Evolutionary conservation across 1,284 basidiomycete genomes (phyloP), one percentile per base, ranked within the genome.

Genomic region (Mycena sp.): DNA sequence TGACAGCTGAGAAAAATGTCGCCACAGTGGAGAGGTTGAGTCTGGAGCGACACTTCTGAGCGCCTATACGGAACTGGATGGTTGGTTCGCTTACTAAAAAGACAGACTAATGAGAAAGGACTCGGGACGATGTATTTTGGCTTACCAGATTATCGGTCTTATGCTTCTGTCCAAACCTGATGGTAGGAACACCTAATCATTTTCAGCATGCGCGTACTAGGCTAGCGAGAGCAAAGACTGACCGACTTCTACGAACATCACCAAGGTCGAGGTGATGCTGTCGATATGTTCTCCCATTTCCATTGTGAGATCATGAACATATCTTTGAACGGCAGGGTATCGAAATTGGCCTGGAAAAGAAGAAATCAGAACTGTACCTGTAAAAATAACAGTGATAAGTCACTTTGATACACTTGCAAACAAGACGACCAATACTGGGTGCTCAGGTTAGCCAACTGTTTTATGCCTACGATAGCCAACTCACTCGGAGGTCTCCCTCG

Each of bases 1-100:
- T 91, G 63, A 92, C 90, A 21, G 88, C 89, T 28, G 87, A 89
- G 76, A 92, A 91, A 77, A 92, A 91, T 52, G 90, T 92, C 35
- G 90, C 89, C 11, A 91, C 87, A 12, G 89, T 90, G 38, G 87
- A 90, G 46, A 90, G 77, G 67, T 90, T 91, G 35, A 90, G 82
- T 12, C 61, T 63, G 10, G 19, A 29, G 6, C 45, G 45, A 21
- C 11, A 44, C 11, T 40, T 32, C 7, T 23, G 44, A 43, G 5
- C 6, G 9, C 35, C 6, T 5, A 12, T 6, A 17, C 10, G 14
- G 25, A 48, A 28, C 45, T 17, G 19, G 19, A 19, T n/a, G 26
- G 21, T 17, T 14, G 16, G n/a, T n/a, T n/a, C n/a, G 37, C 64
- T 62, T 55, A 65, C 59, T 61, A 41, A 5, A 48, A 29, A 21